A percentile compares a stretch with the other conserved stretches of the same genome.
Conservation (phyloP, 2,329 filamentous ascomycete genomes). For the Exutisphaerella laricina region DNA sequence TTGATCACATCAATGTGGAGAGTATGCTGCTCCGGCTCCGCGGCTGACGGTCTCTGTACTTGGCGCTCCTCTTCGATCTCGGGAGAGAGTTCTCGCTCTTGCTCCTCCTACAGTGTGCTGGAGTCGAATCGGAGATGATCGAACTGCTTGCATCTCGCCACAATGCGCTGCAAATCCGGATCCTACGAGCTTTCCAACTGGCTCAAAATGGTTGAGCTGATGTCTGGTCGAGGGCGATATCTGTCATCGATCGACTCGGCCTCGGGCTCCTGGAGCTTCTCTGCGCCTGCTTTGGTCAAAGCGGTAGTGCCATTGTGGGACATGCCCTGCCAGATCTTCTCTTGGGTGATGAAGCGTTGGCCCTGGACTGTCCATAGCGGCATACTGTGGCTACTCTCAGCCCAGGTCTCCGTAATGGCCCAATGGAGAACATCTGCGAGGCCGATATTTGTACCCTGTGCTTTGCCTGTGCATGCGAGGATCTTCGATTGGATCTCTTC, state of each 20-base stretch:
- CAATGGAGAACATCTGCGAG: slow-evolving; percentile 55
- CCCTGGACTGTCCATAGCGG: slow-evolving; percentile 60
- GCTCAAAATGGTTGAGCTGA: not conserved
- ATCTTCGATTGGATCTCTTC: slow-evolving; percentile 56
- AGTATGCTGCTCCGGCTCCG: slow-evolving; percentile 37
- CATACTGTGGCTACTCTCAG: slow-evolving; percentile 46
- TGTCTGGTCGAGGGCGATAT: slow-evolving; percentile 36
- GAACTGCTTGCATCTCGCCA: slow-evolving; percentile 18
- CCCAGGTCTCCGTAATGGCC: slow-evolving; percentile 54
- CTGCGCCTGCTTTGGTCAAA: slow-evolving; percentile 29
- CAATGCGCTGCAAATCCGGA: slow-evolving; percentile 28
- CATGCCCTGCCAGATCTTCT: slow-evolving; percentile 13
- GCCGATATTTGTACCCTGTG: slow-evolving; percentile 33
- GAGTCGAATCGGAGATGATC: slow-evolving; percentile 16
- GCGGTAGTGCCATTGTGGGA: slow-evolving; percentile 7
- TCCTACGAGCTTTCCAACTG: slow-evolving; percentile 10
- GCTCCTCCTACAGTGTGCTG: slow-evolving; percentile 54
- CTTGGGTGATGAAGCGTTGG: slow-evolving; percentile 38
- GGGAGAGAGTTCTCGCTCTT: slow-evolving; percentile 61
- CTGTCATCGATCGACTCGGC: slow-evolving; percentile 47
- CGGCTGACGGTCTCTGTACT: slow-evolving; percentile 41
- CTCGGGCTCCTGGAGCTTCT: slow-evolving; percentile 52
- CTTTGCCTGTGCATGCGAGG: slow-evolving; percentile 11
- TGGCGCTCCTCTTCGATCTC: slow-evolving; percentile 59
- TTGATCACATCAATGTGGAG: slow-evolving; percentile 41